Evolutionary conservation across 2,329 filamentous ascomycete species (phyloP).

Genomic region (Claviceps capensis): DNA sequence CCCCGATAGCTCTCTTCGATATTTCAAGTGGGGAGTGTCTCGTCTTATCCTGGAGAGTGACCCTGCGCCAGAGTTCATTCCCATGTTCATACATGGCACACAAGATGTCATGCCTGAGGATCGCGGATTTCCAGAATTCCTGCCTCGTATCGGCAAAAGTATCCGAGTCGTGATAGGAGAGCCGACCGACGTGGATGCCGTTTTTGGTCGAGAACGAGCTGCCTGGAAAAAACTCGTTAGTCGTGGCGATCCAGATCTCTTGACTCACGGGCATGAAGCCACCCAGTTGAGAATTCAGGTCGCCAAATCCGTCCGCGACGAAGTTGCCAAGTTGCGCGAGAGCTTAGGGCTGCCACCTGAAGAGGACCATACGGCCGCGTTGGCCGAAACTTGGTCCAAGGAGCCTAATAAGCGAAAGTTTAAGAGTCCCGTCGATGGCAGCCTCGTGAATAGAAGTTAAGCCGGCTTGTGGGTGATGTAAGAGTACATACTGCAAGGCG

Average conservation of each 20-base stretch:
- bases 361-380: slow-evolving; percentile 61
- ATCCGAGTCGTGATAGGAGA: slow-evolving; percentile 70
- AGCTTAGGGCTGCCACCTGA: slow-evolving; percentile 58
- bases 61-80: slow-evolving; percentile 75
- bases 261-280: slow-evolving; percentile 44
- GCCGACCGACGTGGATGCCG: slow-evolving; percentile 54
- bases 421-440: slow-evolving; percentile 40
- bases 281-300: slow-evolving; percentile 60
- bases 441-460: slow-evolving; percentile 27
- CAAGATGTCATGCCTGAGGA: slow-evolving; percentile 81
- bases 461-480: slow-evolving; percentile 1
- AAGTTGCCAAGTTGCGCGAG: slow-evolving; percentile 66
- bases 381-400: slow-evolving; percentile 68
- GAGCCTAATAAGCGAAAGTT: slow-evolving; percentile 35
- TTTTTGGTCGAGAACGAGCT: slow-evolving; percentile 64
- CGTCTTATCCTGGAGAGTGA: slow-evolving; percentile 82
- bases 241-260: slow-evolving; percentile 32
- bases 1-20: slow-evolving; percentile 64
- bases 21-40: slow-evolving; percentile 97
- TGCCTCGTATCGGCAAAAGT: slow-evolving; percentile 60
- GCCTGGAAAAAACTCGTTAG: slow-evolving; percentile 58
- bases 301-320: slow-evolving; percentile 60
- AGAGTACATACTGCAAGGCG: no score
- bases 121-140: slow-evolving; percentile 62
- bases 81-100: slow-evolving; percentile 88